phyloP scores from a whole-genome alignment of 352 stramenopile species.

The Phytophthora sansomeana region DNA sequence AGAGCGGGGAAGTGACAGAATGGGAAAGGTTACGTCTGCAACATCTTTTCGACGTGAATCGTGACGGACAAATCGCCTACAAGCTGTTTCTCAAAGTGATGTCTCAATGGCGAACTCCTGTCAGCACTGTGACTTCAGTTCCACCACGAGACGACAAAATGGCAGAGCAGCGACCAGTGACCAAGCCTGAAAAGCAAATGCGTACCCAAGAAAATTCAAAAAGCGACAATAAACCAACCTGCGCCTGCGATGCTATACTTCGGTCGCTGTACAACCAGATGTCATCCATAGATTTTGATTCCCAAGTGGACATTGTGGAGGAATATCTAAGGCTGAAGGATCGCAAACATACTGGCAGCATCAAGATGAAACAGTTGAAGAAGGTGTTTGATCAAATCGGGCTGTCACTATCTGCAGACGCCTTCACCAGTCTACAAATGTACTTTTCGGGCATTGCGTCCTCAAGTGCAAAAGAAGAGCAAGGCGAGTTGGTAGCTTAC shows the following conservation, averaged over 20 bases:
- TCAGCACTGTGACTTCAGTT: neutral
- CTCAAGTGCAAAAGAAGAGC: neutral
- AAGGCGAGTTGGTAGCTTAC: slow-evolving; percentile 34
- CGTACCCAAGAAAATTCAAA: slow-evolving; percentile 1
- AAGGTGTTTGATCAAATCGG: slow-evolving; percentile 63
- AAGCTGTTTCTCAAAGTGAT: slow-evolving; percentile 81
- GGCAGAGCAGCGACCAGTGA: slow-evolving; percentile 5
- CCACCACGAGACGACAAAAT: slow-evolving; percentile 1
- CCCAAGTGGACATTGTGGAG: slow-evolving; percentile 70
- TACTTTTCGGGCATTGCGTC: slow-evolving; percentile 29
- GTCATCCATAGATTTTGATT: slow-evolving; percentile 72
- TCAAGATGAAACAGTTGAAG: slow-evolving; percentile 50
- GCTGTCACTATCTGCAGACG: slow-evolving; percentile 54
- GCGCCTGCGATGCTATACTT: slow-evolving; percentile 43
- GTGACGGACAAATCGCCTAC: slow-evolving; percentile 66
- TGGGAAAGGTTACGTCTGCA: slow-evolving; percentile 52
- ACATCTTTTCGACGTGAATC: slow-evolving; percentile 78
- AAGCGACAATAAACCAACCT: slow-evolving; percentile 15
- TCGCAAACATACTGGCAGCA: slow-evolving; percentile 29
- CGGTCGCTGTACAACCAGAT: slow-evolving; percentile 69
- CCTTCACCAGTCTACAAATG: slow-evolving; percentile 43
- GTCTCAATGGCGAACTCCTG: slow-evolving; percentile 52
- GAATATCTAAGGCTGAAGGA: slow-evolving; percentile 61
- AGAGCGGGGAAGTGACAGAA: slow-evolving; percentile 28
- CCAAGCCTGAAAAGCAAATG: slow-evolving; percentile 6